A percentile compares a stretch with the other conserved stretches of the same genome.
Evolutionary conservation across 2,329 filamentous ascomycete species (phyloP).

Genomic region (Hymenoscyphus occultus): DNA sequence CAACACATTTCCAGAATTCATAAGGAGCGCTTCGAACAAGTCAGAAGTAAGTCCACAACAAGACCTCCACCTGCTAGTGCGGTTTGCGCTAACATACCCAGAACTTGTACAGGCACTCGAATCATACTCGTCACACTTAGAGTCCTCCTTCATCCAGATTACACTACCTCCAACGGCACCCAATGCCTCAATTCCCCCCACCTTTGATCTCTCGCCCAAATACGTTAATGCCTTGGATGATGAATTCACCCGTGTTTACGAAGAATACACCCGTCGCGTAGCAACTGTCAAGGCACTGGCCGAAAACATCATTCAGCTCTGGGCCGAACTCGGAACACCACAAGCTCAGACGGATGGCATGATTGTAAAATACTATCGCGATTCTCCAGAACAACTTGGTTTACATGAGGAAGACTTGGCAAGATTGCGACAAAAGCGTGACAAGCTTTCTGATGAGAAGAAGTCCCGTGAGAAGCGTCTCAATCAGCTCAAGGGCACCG

Average conservation of each 20-base stretch:
- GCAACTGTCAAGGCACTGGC: conserved; percentile 69
- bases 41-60: conserved; percentile 68
- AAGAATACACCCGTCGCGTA: conserved; percentile 88
- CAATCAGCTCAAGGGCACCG: conserved; percentile 69
- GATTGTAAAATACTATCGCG: conserved; percentile 86
- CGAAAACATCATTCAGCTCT: conserved; percentile 88
- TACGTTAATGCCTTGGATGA: conserved; percentile 84
- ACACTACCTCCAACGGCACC: conserved; percentile 78
- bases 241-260: conserved; percentile 92
- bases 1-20: conserved; percentile 76
- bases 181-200: conserved; percentile 72
- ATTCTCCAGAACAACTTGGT: conserved; percentile 89
- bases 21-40: conserved; percentile 89
- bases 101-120: conserved; percentile 91
- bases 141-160: conserved; percentile 81
- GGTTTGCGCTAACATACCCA: conserved; percentile 39
- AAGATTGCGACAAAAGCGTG: conserved; percentile 68
- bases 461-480: conserved; percentile 72
- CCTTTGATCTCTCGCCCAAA: conserved; percentile 85
- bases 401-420: conserved; percentile 83
- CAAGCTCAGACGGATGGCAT: conserved; percentile 85
- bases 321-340: conserved; percentile 92
- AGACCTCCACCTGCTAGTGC: background rate
- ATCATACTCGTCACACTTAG: conserved; percentile 94
- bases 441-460: conserved; percentile 87